Conservation (phyloP, 306 rosid species). For the Biancaea sappan region DNA sequence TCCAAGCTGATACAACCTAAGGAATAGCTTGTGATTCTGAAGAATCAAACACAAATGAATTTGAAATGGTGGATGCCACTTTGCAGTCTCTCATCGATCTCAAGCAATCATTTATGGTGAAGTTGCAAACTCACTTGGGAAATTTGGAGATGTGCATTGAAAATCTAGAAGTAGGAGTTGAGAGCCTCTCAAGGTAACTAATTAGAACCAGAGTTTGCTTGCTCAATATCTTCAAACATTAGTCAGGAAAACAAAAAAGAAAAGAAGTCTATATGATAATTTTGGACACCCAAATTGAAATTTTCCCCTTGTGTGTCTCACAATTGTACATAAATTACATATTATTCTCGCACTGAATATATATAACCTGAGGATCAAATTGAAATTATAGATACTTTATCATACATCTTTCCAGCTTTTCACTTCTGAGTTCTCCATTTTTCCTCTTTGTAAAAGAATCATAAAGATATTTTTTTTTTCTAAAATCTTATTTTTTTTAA, state of each 20-base stretch:
- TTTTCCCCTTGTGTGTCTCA: neutral
- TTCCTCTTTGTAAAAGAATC: neutral
- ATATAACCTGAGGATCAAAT: neutral
- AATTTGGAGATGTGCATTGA: slow-evolving; percentile 34
- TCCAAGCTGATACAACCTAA: slow-evolving; percentile 30
- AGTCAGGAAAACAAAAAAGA: too few species aligned
- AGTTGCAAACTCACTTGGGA: slow-evolving; percentile 2
- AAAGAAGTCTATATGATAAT: neutral
- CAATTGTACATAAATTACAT: neutral
- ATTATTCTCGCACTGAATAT: neutral
- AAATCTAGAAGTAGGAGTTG: slow-evolving; percentile 31
- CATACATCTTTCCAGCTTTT: neutral
- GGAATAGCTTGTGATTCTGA: slow-evolving; percentile 34
- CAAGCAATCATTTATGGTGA: slow-evolving; percentile 12
- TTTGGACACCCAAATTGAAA: neutral
- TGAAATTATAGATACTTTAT: neutral
- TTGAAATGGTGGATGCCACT: slow-evolving; percentile 25
- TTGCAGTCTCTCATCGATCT: slow-evolving; percentile 21
- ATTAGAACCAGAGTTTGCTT: slow-evolving; percentile 28
- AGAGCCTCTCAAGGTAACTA: slow-evolving; percentile 20
- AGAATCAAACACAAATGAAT: slow-evolving; percentile 20
- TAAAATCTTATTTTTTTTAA: too few species aligned
- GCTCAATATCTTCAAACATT: slow-evolving; percentile 39
- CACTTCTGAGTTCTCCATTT: neutral
- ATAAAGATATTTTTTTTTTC: too few species aligned